Evolutionary conservation across 2,329 filamentous ascomycete genomes (phyloP), one percentile per base, ranked within the genome.

Genomic region (Colletotrichum chrysophilum): DNA sequence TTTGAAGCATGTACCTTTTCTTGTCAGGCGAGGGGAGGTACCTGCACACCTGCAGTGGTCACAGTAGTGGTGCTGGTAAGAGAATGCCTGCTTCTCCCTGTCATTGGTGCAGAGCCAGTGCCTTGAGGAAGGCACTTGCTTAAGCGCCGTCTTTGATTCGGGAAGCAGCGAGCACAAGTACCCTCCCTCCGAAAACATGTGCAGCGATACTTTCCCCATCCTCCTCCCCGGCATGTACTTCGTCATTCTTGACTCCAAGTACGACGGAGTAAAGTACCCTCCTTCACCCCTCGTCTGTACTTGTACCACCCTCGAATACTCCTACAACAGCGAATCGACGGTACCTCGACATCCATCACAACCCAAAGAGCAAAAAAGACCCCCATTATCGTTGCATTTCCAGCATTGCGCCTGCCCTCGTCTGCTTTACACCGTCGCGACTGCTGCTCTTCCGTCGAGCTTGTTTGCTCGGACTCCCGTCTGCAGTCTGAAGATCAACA

Each of bases 401-500:
- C 14, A 67, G 65, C 65, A 58, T 56, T 67, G 32, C 65, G 28
- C 65, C 43, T 56, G 48, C 32, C 34, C n/a, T 68, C 62, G 14
- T 43, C 62, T 30, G 70, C 62, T 60, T 60, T 14, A 32, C 34
- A 21, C 16, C 38, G 16, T 65, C 21, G 14, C 60, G 21, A 28
- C 38, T 28, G 24, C 28, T 16, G 28, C 56, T 61, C 24, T 48
- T 18, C 16, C 9, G 43, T 52, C 28, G 60, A 32, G 56, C 28
- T 71, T 28, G 48, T 75, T 24, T 67, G 69, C 69, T 58, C 43
- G 69, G 73, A 73, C 62, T 75, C 62, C 56, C 56, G 67, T 21
- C 36, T 72, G 34, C 68, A 56, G 43, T 48, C 62, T 62, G 56
- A 62, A 67, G 65, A 48, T 64, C 58, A 28, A 32, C 69, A 28